Percentiles rank a stretch among this genome's conserved stretches.
Conservation (phyloP, 2,329 filamentous ascomycete genomes). For the Alternaria gansuensis region DNA sequence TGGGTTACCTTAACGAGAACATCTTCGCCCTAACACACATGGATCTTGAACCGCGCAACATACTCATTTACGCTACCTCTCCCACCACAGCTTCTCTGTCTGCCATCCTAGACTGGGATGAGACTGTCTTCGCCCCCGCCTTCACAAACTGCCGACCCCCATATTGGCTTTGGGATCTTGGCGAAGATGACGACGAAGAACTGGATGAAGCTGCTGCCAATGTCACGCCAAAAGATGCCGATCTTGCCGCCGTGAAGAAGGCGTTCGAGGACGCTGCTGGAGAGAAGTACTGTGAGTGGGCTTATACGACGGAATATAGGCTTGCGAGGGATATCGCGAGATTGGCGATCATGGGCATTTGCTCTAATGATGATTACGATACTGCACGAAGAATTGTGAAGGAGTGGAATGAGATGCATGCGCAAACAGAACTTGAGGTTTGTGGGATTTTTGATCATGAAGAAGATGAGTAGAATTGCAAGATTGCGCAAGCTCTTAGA, state of each 20-base stretch:
- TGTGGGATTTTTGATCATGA: neutral
- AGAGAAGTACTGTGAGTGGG: neutral
- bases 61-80: rapidly evolving
- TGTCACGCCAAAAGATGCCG: neutral
- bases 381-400: neutral
- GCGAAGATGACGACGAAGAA: neutral
- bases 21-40: neutral
- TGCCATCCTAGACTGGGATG: neutral
- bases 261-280: neutral
- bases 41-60: neutral
- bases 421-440: neutral
- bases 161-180: neutral
- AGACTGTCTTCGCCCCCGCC: neutral
- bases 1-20: rapidly evolving
- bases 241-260: neutral
- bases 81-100: rapidly evolving
- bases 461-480: neutral
- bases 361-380: neutral
- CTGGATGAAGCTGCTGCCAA: neutral
- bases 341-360: neutral
- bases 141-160: neutral
- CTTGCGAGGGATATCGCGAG: neutral
- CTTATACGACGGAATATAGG: neutral
- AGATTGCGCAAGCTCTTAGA: neutral
- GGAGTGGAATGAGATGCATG: neutral